These are phyloP conservation scores for Pyracantha coccinea DNA, from an alignment of 331 rosid species.

Conservation along the genomic window DNA sequence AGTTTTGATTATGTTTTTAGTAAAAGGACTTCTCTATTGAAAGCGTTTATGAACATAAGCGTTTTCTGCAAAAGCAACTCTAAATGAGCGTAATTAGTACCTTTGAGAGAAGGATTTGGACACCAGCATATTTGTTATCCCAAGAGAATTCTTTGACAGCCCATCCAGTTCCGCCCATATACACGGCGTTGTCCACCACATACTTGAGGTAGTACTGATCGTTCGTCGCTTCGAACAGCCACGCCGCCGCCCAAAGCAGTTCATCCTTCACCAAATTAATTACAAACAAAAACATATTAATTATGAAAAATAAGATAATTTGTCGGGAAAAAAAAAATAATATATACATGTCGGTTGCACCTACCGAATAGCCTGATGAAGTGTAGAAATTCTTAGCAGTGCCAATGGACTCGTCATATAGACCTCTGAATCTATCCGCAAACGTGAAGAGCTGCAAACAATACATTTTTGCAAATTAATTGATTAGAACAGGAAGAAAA, in stretches of 20 bases:
- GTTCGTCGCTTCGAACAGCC: constrained; percentile 58
- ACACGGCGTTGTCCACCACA: constrained; percentile 53
- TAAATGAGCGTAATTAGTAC: constrained; percentile 11
- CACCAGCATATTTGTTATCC: constrained; percentile 85
- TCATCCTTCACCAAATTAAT: constrained; percentile 45
- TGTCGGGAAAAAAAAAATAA: not conserved
- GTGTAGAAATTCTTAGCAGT: constrained; percentile 50
- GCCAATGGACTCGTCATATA: constrained; percentile 49
- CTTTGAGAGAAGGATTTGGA: constrained; percentile 68
- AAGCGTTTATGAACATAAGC: too few species aligned
- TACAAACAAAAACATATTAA: not conserved
- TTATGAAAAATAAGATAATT: not conserved
- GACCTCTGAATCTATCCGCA: constrained; percentile 68
- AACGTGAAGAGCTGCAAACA: constrained; percentile 63
- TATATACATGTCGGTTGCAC: not conserved
- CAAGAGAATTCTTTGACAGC: constrained; percentile 74
- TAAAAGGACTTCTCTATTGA: too few species aligned
- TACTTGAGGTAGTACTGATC: constrained; percentile 70
- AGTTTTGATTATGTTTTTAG: too few species aligned
- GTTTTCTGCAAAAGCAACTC: too few species aligned
- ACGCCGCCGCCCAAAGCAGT: constrained; percentile 71
- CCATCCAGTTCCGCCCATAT: constrained; percentile 86
- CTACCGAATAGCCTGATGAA: constrained; percentile 59
- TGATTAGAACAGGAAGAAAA: too few species aligned
- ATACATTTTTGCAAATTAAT: too few species aligned